These are phyloP conservation scores for Skeletonema menzelii DNA, from an alignment of 108 stramenopile species.

Conservation along the genomic window DNA sequence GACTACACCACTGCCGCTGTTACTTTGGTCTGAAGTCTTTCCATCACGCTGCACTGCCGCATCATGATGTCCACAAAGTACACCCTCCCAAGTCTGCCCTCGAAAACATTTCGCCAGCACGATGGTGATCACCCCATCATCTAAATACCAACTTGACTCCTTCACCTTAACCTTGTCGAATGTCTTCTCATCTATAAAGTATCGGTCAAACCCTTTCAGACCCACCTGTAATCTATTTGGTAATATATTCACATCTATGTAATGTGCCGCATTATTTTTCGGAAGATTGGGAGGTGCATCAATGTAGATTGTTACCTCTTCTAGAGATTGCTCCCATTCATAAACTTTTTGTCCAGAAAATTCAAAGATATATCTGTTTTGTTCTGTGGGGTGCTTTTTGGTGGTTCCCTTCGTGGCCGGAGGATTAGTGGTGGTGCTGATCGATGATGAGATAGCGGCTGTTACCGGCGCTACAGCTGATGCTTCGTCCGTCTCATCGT, in stretches of 20 bases:
- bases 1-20: neutral
- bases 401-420: slow-evolving; percentile 21
- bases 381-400: slow-evolving; percentile 46
- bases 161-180: slow-evolving; percentile 77
- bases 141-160: slow-evolving; percentile 71
- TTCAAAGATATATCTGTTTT: slow-evolving; percentile 69
- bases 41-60: neutral
- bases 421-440: neutral
- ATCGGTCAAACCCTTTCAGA: slow-evolving; percentile 58
- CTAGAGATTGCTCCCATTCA: slow-evolving; percentile 96
- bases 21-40: neutral
- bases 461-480: neutral
- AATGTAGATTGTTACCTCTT: slow-evolving; percentile 89
- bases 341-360: slow-evolving; percentile 75
- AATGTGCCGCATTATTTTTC: slow-evolving; percentile 14
- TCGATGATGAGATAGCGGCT: slow-evolving; percentile 9
- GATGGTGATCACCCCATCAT: slow-evolving; percentile 71
- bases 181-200: slow-evolving; percentile 87
- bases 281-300: slow-evolving; percentile 56
- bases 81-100: slow-evolving; percentile 71
- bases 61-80: slow-evolving; percentile 34
- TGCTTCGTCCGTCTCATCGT: slow-evolving; percentile 8
- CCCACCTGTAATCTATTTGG: slow-evolving; percentile 61
- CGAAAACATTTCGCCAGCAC: slow-evolving; percentile 66
- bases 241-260: slow-evolving; percentile 49